A percentile compares a stretch with the other conserved stretches of the same genome.
Evolutionary conservation across 1,284 basidiomycete genomes (phyloP).

Genomic region (Trichosporon ovoides): DNA sequence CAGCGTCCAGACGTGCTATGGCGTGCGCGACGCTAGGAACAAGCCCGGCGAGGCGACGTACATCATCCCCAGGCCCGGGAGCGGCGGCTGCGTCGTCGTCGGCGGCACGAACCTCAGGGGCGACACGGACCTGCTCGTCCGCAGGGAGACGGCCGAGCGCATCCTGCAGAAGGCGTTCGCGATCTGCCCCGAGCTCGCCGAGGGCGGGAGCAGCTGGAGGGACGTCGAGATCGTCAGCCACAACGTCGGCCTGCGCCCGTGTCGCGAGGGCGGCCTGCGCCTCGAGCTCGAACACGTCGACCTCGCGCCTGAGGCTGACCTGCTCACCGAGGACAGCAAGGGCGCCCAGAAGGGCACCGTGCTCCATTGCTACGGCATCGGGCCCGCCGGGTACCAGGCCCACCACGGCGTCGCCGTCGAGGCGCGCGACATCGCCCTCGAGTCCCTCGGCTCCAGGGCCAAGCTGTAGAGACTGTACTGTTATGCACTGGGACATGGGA

Average conservation of each 20-base stretch:
- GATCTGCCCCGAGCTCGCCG: conserved; percentile 44
- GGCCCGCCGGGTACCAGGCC: conserved; percentile 46
- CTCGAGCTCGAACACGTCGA: conserved; percentile 61
- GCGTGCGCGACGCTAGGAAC: conserved; percentile 15
- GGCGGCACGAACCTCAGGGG: conserved; percentile 38
- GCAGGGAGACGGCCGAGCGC: conserved; percentile 26
- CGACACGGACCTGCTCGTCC: conserved; percentile 34
- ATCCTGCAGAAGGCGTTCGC: conserved; percentile 41
- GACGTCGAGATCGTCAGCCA: conserved; percentile 54
- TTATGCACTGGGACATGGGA: no score
- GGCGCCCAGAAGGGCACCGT: conserved; percentile 46
- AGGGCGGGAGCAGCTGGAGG: conserved; percentile 28
- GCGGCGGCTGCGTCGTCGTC: conserved; percentile 35
- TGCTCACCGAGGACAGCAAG: conserved; percentile 8
- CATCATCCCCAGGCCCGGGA: conserved; percentile 47
- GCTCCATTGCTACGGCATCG: conserved; percentile 66
- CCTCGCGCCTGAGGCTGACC: conserved; percentile 45
- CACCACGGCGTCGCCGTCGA: conserved; percentile 45
- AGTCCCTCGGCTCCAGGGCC: conserved; percentile 11
- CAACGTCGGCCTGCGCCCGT: conserved; percentile 66
- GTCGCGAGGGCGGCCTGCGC: conserved; percentile 60
- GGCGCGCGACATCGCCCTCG: conserved; percentile 33
- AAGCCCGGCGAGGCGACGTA: conserved; percentile 26
- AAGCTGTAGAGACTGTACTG: conserved; percentile 4
- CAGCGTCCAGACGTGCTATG: conserved; percentile 23